Conservation (phyloP, 768 basidiomycete genomes). For the Tulasnella sp. region DNA sequence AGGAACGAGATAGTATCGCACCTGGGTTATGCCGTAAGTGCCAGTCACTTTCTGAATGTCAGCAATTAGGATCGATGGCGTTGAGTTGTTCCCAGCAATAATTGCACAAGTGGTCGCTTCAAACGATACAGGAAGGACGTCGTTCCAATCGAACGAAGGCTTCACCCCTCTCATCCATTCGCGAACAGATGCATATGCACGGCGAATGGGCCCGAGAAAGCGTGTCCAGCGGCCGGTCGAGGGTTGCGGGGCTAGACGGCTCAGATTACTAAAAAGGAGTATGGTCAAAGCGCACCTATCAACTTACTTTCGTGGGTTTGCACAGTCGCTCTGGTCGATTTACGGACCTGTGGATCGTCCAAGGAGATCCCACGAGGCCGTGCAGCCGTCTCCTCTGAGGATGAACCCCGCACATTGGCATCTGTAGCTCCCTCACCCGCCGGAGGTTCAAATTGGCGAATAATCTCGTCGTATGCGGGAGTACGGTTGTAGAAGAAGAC, state of each 20-base stretch:
- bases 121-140: constrained; percentile 77
- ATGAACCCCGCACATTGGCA: constrained; percentile 29
- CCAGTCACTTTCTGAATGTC: constrained; percentile 72
- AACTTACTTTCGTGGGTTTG: constrained; percentile 1
- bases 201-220: constrained; percentile 2
- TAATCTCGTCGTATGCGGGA: constrained; percentile 75
- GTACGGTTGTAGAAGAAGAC: constrained; percentile 90
- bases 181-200: neutral
- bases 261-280: neutral
- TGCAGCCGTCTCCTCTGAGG: neutral
- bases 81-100: constrained; percentile 75
- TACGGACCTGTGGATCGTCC: neutral
- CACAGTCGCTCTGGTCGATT: constrained; percentile 17
- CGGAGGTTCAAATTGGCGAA: constrained; percentile 53
- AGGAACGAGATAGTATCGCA: constrained; percentile 28
- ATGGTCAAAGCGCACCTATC: neutral
- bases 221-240: too few species aligned
- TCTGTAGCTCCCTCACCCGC: constrained; percentile 31
- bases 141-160: constrained; percentile 64
- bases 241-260: neutral
- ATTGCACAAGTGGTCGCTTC: constrained; percentile 69
- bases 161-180: constrained; percentile 47
- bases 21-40: constrained; percentile 65
- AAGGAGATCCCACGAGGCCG: constrained; percentile 4
- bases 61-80: constrained; percentile 64